Evolutionary conservation across 2,329 filamentous ascomycete species (phyloP).

Genomic region (Trichophyton equinum): DNA sequence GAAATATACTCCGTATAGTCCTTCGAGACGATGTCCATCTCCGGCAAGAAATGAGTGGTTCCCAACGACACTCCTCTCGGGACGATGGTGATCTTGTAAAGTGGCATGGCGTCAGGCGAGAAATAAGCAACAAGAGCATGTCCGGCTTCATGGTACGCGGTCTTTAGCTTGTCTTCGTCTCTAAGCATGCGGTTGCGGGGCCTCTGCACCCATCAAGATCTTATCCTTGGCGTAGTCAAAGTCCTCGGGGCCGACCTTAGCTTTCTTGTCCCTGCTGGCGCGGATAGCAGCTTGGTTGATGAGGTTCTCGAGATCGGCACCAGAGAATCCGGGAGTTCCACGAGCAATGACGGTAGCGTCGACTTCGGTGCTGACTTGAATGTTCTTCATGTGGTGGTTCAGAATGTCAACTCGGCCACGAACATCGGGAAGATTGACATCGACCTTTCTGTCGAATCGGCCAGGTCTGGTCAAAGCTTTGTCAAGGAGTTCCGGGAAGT

Average conservation of each 20-base stretch:
- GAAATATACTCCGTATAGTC: constrained; percentile 75
- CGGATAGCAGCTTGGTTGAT: constrained; percentile 92
- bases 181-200: constrained; percentile 76
- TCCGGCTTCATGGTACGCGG: constrained; percentile 92
- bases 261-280: constrained; percentile 75
- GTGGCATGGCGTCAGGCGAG: constrained; percentile 57
- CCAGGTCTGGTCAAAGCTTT: constrained; percentile 89
- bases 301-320: constrained; percentile 90
- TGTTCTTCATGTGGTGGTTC: constrained; percentile 84
- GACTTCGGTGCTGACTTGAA: constrained; percentile 67
- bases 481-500: constrained; percentile 87
- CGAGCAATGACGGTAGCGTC: constrained; percentile 74
- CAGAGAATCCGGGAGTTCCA: constrained; percentile 82
- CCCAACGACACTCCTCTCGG: constrained; percentile 78
- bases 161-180: constrained; percentile 86
- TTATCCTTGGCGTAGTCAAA: constrained; percentile 98
- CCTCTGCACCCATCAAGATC: constrained; percentile 92
- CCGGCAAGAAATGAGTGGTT: constrained; percentile 74
- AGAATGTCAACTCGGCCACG: constrained; percentile 85
- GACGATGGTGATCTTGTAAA: constrained; percentile 97
- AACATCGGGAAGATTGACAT: constrained; percentile 80
- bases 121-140: constrained; percentile 85
- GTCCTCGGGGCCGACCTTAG: constrained; percentile 61
- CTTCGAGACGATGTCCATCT: constrained; percentile 84
- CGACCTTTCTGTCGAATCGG: constrained; percentile 87